A percentile compares a stretch with the other conserved stretches of the same genome.
Evolutionary conservation across 768 basidiomycete genomes (phyloP).

Genomic region (Lentinus brumalis): DNA sequence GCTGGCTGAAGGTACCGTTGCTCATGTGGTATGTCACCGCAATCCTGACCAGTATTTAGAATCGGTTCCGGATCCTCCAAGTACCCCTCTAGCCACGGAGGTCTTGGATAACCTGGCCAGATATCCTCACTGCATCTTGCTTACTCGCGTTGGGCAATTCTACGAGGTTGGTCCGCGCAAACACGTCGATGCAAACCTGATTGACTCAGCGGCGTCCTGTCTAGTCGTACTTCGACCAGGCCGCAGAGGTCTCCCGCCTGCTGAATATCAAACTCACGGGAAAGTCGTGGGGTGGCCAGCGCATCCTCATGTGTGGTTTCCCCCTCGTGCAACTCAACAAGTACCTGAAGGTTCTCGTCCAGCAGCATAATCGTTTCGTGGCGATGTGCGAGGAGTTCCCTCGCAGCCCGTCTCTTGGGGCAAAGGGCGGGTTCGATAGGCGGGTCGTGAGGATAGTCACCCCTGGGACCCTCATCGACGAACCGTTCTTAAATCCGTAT

Average conservation of each 20-base stretch:
- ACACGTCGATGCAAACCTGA: too few relatives aligned
- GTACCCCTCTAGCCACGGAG: constrained; percentile 62
- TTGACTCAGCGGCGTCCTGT: too few relatives aligned
- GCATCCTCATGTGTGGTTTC: constrained; percentile 88
- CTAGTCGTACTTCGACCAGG: constrained; percentile 95
- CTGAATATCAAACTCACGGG: constrained; percentile 84
- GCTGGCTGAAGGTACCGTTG: background rate
- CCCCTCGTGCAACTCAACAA: constrained; percentile 84
- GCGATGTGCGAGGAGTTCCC: constrained; percentile 94
- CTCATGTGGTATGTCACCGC: background rate
- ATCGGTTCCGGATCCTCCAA: constrained; percentile 26
- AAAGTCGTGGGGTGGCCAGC: constrained; percentile 68
- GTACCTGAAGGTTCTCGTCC: constrained; percentile 83
- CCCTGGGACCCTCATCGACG: constrained; percentile 93
- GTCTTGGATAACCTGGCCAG: constrained; percentile 69
- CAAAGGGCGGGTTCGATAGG: constrained; percentile 68
- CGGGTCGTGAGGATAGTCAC: constrained; percentile 87
- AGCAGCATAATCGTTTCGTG: constrained; percentile 81
- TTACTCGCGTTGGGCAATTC: constrained; percentile 93
- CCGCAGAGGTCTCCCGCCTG: constrained; percentile 70
- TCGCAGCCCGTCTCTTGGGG: constrained; percentile 44
- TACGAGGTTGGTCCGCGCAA: constrained; percentile 68
- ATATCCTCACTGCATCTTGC: constrained; percentile 86
- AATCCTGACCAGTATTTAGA: background rate
- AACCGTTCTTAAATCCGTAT: constrained; percentile 80